phyloP scores from a whole-genome alignment of 106 monocot species.

The Phalaenopsis equestris region DNA sequence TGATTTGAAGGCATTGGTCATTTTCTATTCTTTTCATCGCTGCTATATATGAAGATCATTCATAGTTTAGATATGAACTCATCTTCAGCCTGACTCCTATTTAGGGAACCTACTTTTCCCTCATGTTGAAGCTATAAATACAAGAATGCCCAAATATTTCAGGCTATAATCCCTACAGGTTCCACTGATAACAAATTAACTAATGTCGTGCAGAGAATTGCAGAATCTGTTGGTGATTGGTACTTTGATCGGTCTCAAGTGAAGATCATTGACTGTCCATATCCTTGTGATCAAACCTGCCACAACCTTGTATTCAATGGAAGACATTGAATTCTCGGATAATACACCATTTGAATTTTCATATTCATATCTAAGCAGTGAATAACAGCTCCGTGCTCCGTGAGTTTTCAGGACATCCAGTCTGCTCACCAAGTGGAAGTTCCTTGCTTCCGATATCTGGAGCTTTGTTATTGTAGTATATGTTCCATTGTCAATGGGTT shows the following conservation, averaged over 20 bases:
- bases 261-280: conserved; percentile 56
- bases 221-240: conserved; percentile 54
- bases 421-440: background rate
- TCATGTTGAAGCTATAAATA: no score
- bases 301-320: conserved; percentile 28
- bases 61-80: no score
- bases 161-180: background rate
- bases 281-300: conserved; percentile 60
- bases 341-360: background rate
- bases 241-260: conserved; percentile 40
- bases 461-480: background rate
- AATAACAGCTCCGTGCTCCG: background rate
- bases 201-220: conserved; percentile 35
- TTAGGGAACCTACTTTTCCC: no score
- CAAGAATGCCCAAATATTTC: background rate
- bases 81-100: no score
- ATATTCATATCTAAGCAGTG: background rate
- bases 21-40: no score
- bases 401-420: background rate
- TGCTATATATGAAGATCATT: no score
- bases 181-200: background rate
- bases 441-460: background rate
- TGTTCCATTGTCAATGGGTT: background rate
- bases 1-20: no score
- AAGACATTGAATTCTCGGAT: background rate